These are phyloP conservation scores for Penicillium canariense DNA, from an alignment of 495 filamentous ascomycete genomes.

Conservation along the genomic window DNA sequence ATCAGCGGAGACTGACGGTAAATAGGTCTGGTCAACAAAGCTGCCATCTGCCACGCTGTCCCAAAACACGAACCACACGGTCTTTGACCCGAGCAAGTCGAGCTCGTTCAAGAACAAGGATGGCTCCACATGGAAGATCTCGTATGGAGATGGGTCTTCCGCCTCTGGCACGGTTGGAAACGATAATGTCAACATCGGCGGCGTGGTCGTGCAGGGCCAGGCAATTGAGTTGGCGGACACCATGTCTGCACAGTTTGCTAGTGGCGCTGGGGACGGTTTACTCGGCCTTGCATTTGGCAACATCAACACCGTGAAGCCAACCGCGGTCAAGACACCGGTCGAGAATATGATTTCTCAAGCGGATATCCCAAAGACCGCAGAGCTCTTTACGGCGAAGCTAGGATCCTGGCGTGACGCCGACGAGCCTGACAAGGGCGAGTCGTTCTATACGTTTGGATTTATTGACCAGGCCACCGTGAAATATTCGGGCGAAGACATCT, in stretches of 20 bases:
- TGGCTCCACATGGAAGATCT: slow-evolving; percentile 63
- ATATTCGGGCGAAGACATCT: slow-evolving; percentile 52
- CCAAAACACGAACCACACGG: slow-evolving; percentile 43
- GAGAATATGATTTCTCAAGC: slow-evolving; percentile 72
- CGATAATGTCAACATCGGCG: slow-evolving; percentile 66
- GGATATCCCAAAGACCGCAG: slow-evolving; percentile 58
- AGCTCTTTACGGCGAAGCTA: slow-evolving; percentile 75
- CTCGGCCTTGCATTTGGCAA: slow-evolving; percentile 67
- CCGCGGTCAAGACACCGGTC: slow-evolving; percentile 63
- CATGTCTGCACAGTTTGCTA: slow-evolving; percentile 60
- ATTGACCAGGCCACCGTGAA: slow-evolving; percentile 65
- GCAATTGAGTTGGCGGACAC: slow-evolving; percentile 65
- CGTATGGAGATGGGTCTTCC: slow-evolving; percentile 69
- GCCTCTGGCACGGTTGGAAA: slow-evolving; percentile 70
- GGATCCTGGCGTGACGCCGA: slow-evolving; percentile 59
- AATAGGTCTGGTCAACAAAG: slow-evolving; percentile 61
- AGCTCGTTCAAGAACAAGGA: slow-evolving; percentile 54
- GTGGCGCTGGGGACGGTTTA: slow-evolving; percentile 65
- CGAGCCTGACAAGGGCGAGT: slow-evolving; percentile 53
- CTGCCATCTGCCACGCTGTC: slow-evolving; percentile 41
- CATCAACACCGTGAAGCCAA: slow-evolving; percentile 67
- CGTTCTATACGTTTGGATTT: slow-evolving; percentile 79
- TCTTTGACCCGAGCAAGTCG: slow-evolving; percentile 58
- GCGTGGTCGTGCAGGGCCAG: slow-evolving; percentile 65
- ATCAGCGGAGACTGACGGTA: not conserved